Evolutionary conservation across 1,284 basidiomycete genomes (phyloP).

Genomic region (Cryptococcus sp.): DNA sequence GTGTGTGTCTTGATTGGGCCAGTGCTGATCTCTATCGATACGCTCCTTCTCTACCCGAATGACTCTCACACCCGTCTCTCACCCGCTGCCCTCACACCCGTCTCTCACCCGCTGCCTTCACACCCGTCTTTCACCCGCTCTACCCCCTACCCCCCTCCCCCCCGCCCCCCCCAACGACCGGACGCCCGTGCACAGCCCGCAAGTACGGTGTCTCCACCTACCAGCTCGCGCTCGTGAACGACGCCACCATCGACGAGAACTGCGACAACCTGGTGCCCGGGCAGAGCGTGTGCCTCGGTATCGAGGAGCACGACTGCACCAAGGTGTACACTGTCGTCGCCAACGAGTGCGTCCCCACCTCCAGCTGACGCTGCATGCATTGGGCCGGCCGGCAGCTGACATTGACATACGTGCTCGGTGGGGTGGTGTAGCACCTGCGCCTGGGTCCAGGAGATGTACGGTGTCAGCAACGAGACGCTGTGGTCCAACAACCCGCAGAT

Average conservation of each 20-base stretch:
- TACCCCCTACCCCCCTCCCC: background rate
- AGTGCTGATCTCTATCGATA: slow-evolving; percentile 1
- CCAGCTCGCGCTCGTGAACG: slow-evolving; percentile 51
- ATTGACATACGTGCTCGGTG: background rate
- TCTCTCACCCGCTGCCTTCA: background rate
- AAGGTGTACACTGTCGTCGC: slow-evolving; percentile 48
- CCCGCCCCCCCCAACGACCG: background rate
- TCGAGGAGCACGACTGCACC: slow-evolving; percentile 45
- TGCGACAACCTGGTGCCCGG: slow-evolving; percentile 49
- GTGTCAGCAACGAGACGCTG: slow-evolving; percentile 42
- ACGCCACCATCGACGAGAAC: slow-evolving; percentile 41
- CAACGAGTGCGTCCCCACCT: slow-evolving; percentile 41
- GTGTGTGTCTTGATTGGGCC: background rate
- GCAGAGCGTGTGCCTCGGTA: slow-evolving; percentile 47
- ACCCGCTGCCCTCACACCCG: background rate
- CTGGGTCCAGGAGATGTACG: slow-evolving; percentile 39
- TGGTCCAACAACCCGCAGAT: slow-evolving; percentile 51
- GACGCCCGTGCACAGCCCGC: slow-evolving; percentile 29
- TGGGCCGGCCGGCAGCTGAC: background rate
- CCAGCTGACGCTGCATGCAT: too few species aligned
- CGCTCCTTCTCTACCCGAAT: background rate
- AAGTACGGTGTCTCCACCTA: slow-evolving; percentile 50
- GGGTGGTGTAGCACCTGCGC: slow-evolving; percentile 46
- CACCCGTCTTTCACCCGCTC: background rate
- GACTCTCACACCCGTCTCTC: too few species aligned